phyloP scores from a whole-genome alignment of 495 filamentous ascomycete species.

The Tuber melanosporum region DNA sequence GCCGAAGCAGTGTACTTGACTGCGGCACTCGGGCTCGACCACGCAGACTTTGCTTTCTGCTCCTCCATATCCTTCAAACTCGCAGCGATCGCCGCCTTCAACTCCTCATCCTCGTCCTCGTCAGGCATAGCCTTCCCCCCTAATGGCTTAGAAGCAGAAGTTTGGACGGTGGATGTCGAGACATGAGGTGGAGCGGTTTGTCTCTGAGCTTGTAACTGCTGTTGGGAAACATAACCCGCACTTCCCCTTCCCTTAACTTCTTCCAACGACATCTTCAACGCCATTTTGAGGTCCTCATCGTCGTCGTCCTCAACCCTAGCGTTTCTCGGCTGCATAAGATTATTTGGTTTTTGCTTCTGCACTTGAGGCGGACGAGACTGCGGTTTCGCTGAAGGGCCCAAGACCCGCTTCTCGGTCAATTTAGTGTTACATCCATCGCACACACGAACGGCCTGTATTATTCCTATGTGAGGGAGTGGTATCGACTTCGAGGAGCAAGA shows the following conservation, averaged over 20 bases:
- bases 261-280: constrained; percentile 92
- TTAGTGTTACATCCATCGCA: constrained; percentile 93
- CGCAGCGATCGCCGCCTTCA: constrained; percentile 93
- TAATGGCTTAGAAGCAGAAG: constrained; percentile 45
- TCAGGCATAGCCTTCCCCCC: constrained; percentile 44
- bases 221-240: constrained; percentile 62
- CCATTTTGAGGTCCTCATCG: constrained; percentile 88
- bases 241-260: constrained; percentile 67
- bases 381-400: constrained; percentile 36
- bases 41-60: constrained; percentile 68
- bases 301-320: constrained; percentile 81
- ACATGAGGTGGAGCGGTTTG: constrained; percentile 41
- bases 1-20: constrained; percentile 42
- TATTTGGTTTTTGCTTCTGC: constrained; percentile 28
- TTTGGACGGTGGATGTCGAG: constrained; percentile 35
- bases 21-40: constrained; percentile 33
- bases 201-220: constrained; percentile 44
- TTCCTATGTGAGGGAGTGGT: constrained; percentile 86
- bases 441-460: constrained; percentile 84
- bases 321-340: constrained; percentile 77
- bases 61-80: constrained; percentile 98
- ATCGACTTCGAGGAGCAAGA: constrained; percentile 85
- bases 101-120: constrained; percentile 83
- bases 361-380: constrained; percentile 26
- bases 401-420: constrained; percentile 66